phyloP scores from a whole-genome alignment of 495 filamentous ascomycete genomes.

The Lophiostoma macrostomum region DNA sequence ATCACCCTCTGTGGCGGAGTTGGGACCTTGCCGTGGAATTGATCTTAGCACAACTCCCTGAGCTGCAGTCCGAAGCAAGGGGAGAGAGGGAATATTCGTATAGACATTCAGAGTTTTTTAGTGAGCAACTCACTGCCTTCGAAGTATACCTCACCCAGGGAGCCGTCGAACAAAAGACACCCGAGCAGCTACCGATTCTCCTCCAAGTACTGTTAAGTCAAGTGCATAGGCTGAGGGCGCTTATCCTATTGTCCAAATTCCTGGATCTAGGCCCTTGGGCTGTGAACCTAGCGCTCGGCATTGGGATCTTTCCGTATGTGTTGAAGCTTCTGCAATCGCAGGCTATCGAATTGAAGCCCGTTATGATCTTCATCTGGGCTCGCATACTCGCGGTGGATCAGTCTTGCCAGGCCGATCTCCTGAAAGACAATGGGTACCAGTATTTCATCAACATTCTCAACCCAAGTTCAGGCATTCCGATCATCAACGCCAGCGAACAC shows the following conservation, averaged over 20 bases:
- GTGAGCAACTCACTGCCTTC: constrained; percentile 95
- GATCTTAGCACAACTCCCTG: constrained; percentile 85
- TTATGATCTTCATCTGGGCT: constrained; percentile 99
- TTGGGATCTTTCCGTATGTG: constrained; percentile 98
- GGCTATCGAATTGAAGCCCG: constrained; percentile 89
- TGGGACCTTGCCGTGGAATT: constrained; percentile 98
- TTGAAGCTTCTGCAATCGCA: constrained; percentile 93
- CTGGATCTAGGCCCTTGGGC: constrained; percentile 96
- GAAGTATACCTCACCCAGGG: constrained; percentile 93
- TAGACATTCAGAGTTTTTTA: constrained; percentile 91
- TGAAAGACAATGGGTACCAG: constrained; percentile 94
- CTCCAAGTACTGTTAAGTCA: constrained; percentile 94
- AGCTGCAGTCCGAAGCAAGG: constrained; percentile 70
- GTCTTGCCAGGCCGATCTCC: constrained; percentile 82
- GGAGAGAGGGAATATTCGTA: constrained; percentile 81
- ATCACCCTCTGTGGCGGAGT: constrained; percentile 92
- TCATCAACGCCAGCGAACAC: constrained; percentile 83
- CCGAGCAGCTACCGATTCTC: constrained; percentile 93
- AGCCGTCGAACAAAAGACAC: constrained; percentile 76
- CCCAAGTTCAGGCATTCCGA: constrained; percentile 63
- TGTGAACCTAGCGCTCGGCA: constrained; percentile 90
- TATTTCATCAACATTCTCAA: constrained; percentile 93
- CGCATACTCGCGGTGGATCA: constrained; percentile 93
- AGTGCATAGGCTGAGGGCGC: constrained; percentile 84
- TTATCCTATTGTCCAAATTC: constrained; percentile 91